Evolutionary conservation across 1,284 basidiomycete species (phyloP).

Genomic region (Trametes sp.): DNA sequence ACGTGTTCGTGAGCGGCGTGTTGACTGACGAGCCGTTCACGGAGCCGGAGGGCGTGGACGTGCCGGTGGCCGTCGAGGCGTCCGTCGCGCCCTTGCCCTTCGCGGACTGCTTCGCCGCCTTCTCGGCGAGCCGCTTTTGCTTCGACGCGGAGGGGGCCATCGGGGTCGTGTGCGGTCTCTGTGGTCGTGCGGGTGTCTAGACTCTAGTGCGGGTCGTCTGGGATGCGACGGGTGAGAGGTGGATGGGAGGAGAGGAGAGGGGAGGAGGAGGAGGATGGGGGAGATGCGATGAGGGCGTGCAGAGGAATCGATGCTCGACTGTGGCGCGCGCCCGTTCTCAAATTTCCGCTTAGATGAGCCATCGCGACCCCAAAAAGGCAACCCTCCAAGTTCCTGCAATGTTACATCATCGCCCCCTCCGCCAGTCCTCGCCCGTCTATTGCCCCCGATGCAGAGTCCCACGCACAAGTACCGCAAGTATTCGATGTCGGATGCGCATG

Average conservation of each 20-base stretch:
- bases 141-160: constrained; percentile 85
- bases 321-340: constrained; percentile 24
- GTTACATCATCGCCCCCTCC: background rate
- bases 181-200: too few relatives aligned
- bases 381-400: constrained; percentile 9
- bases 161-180: too few relatives aligned
- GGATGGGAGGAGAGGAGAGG: constrained; percentile 10
- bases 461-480: too few relatives aligned
- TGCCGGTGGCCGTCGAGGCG: constrained; percentile 53
- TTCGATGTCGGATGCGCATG: too few relatives aligned
- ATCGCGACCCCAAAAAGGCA: constrained; percentile 15
- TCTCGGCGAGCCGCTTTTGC: constrained; percentile 89
- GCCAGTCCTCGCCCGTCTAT: background rate
- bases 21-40: constrained; percentile 62
- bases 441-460: background rate
- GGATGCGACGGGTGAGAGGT: background rate
- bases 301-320: constrained; percentile 2
- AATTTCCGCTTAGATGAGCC: constrained; percentile 39
- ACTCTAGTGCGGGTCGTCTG: background rate
- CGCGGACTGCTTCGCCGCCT: constrained; percentile 81
- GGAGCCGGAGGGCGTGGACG: constrained; percentile 61
- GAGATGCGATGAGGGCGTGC: constrained; percentile 5
- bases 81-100: constrained; percentile 52
- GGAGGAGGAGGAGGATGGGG: constrained; percentile 8
- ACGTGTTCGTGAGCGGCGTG: constrained; percentile 83